These are phyloP conservation scores for Amanita polypyramis DNA, from an alignment of 768 basidiomycete genomes.

Conservation along the genomic window DNA sequence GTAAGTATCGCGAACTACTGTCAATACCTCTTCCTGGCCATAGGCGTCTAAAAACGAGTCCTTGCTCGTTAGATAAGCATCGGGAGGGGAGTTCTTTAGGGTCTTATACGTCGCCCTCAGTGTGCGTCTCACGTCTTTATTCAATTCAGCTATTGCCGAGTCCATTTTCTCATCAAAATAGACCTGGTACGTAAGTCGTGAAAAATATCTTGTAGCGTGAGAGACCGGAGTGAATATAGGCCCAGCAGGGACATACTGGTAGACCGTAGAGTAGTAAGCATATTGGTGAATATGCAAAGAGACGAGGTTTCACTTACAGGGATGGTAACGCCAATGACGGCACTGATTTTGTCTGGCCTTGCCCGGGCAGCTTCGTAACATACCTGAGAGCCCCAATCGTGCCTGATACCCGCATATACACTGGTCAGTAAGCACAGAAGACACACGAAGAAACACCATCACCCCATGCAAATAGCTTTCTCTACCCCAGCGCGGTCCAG, in stretches of 20 bases:
- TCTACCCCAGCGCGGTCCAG: constrained; percentile 38
- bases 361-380: constrained; percentile 63
- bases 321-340: constrained; percentile 45
- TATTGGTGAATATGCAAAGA: neutral
- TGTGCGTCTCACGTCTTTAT: constrained; percentile 43
- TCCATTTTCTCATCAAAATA: constrained; percentile 45
- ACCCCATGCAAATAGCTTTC: constrained; percentile 58
- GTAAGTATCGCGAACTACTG: neutral
- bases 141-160: constrained; percentile 41
- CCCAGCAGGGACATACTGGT: constrained; percentile 52
- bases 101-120: constrained; percentile 47
- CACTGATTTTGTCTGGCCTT: constrained; percentile 54
- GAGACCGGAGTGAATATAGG: constrained; percentile 37
- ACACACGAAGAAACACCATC: too few relatives aligned
- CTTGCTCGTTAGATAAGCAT: constrained; percentile 36
- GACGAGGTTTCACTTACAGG: constrained; percentile 34
- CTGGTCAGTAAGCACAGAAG: neutral
- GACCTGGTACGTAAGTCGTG: constrained; percentile 51
- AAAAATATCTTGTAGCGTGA: constrained; percentile 28
- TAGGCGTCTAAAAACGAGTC: constrained; percentile 46
- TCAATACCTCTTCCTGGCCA: constrained; percentile 33
- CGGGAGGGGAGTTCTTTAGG: constrained; percentile 44
- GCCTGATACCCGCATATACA: constrained; percentile 24
- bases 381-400: constrained; percentile 65
- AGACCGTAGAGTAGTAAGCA: neutral